Conservation (phyloP, 345 rosid genomes). For the Linum lewisii region DNA sequence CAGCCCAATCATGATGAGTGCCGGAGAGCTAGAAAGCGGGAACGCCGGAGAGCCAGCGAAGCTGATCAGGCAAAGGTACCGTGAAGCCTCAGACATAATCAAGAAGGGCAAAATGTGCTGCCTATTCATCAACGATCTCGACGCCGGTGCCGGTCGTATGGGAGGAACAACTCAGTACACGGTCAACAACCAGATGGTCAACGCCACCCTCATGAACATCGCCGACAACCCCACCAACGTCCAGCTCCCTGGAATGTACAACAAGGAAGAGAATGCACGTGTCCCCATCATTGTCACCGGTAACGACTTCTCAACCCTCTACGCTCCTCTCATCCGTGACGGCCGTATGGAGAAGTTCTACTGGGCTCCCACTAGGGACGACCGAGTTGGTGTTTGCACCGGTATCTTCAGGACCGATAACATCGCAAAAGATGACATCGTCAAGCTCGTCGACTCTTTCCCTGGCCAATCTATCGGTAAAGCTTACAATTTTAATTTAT, state of each 20-base stretch:
- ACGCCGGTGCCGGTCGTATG: slow-evolving; percentile 6
- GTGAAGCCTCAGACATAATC: slow-evolving; percentile 4
- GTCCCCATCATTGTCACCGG: slow-evolving; percentile 4
- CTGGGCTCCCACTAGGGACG: slow-evolving; percentile 3
- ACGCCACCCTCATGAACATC: slow-evolving; percentile 9
- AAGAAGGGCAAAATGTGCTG: slow-evolving; percentile 5
- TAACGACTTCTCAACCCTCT: not conserved
- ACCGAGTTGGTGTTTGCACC: not conserved
- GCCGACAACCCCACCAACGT: slow-evolving; percentile 3
- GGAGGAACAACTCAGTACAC: slow-evolving; percentile 3
- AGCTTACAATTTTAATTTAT: no score
- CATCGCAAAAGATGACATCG: not conserved
- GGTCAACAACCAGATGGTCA: slow-evolving; percentile 8
- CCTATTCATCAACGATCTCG: slow-evolving; percentile 7
- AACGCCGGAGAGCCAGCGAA: slow-evolving; percentile 8
- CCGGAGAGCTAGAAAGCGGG: slow-evolving; percentile 5
- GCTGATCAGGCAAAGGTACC: slow-evolving; percentile 9
- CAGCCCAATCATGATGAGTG: slow-evolving; percentile 8
- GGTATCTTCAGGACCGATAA: slow-evolving; percentile 3
- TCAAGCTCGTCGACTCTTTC: slow-evolving; percentile 6
- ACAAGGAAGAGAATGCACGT: slow-evolving; percentile 3
- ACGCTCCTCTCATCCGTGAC: slow-evolving; percentile 4
- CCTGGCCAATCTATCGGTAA: slow-evolving; percentile 5
- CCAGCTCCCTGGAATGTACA: slow-evolving; percentile 6
- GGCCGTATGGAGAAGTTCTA: slow-evolving; percentile 8